phyloP scores from a whole-genome alignment of 83 land plant species.

The Larix sibirica region DNA sequence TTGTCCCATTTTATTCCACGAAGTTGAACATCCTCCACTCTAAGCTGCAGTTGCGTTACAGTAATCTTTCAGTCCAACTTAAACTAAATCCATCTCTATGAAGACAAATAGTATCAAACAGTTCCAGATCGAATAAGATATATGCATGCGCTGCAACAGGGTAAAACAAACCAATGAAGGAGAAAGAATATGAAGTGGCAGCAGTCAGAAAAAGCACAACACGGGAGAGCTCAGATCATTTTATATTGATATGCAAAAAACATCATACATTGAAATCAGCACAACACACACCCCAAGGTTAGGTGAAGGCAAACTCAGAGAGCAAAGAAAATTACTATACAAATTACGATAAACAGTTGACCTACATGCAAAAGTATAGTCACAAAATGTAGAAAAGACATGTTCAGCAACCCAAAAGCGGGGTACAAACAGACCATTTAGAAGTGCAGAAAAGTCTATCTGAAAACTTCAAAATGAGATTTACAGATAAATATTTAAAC shows the following conservation, averaged over 20 bases:
- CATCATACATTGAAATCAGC: no score
- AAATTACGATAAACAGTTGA: not conserved
- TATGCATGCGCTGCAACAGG: not conserved
- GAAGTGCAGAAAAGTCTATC: no score
- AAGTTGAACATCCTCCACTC: conserved; percentile 74
- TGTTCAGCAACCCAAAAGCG: not conserved
- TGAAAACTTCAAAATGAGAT: no score
- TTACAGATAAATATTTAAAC: no score
- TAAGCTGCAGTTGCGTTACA: conserved; percentile 59
- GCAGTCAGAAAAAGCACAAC: no score
- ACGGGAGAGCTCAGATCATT: no score
- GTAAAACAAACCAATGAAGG: not conserved
- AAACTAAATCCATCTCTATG: not conserved
- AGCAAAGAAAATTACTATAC: not conserved
- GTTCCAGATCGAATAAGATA: not conserved
- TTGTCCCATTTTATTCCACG: conserved; percentile 87
- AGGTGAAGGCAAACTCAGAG: not conserved
- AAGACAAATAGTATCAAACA: not conserved
- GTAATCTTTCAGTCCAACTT: not conserved
- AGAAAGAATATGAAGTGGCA: no score
- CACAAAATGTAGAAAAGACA: not conserved
- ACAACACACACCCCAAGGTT: no score
- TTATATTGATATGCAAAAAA: no score
- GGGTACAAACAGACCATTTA: not conserved
- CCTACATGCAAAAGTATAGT: not conserved